Evolutionary conservation across 2,329 filamentous ascomycete species (phyloP).

Genomic region (Hypoxylon sp.): DNA sequence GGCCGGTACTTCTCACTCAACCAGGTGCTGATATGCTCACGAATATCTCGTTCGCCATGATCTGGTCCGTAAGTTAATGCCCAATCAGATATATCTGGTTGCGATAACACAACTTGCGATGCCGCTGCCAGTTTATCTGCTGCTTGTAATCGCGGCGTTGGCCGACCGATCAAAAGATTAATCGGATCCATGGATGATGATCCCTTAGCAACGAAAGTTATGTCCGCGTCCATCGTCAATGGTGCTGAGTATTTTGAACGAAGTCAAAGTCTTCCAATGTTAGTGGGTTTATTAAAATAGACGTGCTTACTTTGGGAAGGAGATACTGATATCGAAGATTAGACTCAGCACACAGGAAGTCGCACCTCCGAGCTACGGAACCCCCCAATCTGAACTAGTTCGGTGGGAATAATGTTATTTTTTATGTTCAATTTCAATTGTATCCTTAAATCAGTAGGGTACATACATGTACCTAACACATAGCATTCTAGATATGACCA

Average conservation of each 20-base stretch:
- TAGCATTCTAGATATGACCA: not conserved
- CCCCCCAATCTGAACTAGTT: conserved; percentile 12
- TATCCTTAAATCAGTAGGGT: no score
- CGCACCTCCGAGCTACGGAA: conserved; percentile 21
- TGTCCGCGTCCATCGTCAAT: conserved; percentile 9
- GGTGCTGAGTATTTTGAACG: not conserved
- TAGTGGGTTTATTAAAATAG: not conserved
- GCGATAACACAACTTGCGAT: conserved; percentile 26
- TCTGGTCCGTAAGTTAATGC: conserved; percentile 76
- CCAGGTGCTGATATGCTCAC: conserved; percentile 72
- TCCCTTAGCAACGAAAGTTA: not conserved
- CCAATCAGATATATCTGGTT: conserved; percentile 21
- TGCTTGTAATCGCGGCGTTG: conserved; percentile 29
- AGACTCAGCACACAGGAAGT: conserved; percentile 8
- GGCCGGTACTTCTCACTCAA: conserved; percentile 69
- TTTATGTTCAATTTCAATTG: no score
- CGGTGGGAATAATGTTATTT: not conserved
- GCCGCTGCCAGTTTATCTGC: conserved; percentile 29
- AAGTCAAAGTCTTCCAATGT: not conserved
- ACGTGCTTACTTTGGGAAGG: not conserved
- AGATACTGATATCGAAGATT: not conserved
- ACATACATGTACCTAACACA: no score
- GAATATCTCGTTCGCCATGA: conserved; percentile 68
- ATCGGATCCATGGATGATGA: conserved; percentile 21
- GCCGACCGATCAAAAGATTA: conserved; percentile 39